phyloP scores from a whole-genome alignment of 352 stramenopile genomes.

The Phytopythium cucurbitacearum region DNA sequence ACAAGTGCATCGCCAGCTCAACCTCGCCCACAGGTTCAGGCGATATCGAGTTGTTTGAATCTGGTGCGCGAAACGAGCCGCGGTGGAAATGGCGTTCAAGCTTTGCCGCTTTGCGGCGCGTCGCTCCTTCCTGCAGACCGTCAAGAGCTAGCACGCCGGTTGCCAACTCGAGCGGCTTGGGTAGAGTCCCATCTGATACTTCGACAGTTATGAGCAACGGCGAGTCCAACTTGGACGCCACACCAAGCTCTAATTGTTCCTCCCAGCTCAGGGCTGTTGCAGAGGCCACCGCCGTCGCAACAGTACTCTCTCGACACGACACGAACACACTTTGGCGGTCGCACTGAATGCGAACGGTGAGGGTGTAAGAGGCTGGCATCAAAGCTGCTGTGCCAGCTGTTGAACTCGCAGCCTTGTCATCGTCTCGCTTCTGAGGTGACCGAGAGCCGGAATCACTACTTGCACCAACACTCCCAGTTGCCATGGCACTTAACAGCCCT shows the following conservation, averaged over 20 bases:
- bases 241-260: conserved; percentile 60
- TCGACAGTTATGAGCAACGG: conserved; percentile 45
- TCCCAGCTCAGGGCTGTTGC: conserved; percentile 45
- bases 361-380: conserved; percentile 25
- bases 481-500: conserved; percentile 24
- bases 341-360: conserved; percentile 47
- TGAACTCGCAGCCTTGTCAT: conserved; percentile 10
- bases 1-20: conserved; percentile 60
- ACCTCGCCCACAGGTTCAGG: conserved; percentile 24
- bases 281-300: conserved; percentile 25
- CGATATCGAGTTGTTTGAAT: background rate
- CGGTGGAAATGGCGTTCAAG: conserved; percentile 60
- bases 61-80: conserved; percentile 12
- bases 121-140: conserved; percentile 32
- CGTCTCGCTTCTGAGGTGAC: conserved; percentile 22
- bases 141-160: conserved; percentile 30
- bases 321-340: conserved; percentile 35
- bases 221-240: conserved; percentile 18
- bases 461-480: conserved; percentile 5
- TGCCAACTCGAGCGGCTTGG: conserved; percentile 38
- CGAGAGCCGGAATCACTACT: background rate
- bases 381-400: conserved; percentile 5
- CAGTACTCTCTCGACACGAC: conserved; percentile 37
- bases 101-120: conserved; percentile 12
- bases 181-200: conserved; percentile 26